These are phyloP conservation scores for Viola odorata DNA, from an alignment of 345 rosid genomes.

Conservation along the genomic window DNA sequence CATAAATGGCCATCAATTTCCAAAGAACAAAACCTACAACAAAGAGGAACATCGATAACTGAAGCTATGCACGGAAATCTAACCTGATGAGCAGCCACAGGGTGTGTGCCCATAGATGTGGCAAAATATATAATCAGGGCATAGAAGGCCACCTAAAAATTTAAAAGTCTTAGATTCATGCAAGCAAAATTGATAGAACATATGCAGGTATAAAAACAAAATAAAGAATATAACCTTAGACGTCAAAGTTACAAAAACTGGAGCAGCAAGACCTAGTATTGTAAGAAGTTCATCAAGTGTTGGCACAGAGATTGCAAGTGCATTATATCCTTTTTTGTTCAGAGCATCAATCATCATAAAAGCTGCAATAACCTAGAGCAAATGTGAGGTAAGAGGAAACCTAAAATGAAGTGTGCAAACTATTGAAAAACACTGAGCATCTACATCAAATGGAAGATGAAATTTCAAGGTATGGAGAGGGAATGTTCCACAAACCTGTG, in stretches of 20 bases:
- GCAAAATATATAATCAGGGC: slow-evolving; percentile 72
- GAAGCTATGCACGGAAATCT: not conserved
- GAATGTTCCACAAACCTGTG: slow-evolving; percentile 51
- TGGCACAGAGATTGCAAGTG: slow-evolving; percentile 54
- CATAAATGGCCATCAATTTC: not conserved
- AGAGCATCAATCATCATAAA: slow-evolving; percentile 77
- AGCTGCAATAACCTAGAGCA: slow-evolving; percentile 59
- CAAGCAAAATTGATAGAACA: slow-evolving; percentile 11
- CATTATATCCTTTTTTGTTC: slow-evolving; percentile 67
- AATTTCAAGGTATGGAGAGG: not conserved
- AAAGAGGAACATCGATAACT: not conserved
- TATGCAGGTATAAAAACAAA: slow-evolving; percentile 10
- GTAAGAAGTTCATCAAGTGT: slow-evolving; percentile 46
- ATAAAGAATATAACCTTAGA: slow-evolving; percentile 47
- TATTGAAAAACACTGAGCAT: not conserved
- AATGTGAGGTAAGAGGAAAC: slow-evolving; percentile 2
- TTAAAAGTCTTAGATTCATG: slow-evolving; percentile 6
- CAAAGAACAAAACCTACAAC: slow-evolving; percentile 7
- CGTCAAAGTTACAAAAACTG: slow-evolving; percentile 66
- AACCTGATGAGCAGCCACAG: slow-evolving; percentile 94
- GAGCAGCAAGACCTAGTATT: slow-evolving; percentile 67
- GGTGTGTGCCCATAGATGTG: slow-evolving; percentile 73
- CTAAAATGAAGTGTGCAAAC: not conserved
- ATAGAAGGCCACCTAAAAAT: slow-evolving; percentile 66
- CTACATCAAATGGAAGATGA: not conserved